Percentiles rank a stretch among this genome's conserved stretches.
Conservation (phyloP, 2,329 filamentous ascomycete genomes). For the Thermothelomyces thermophilus region DNA sequence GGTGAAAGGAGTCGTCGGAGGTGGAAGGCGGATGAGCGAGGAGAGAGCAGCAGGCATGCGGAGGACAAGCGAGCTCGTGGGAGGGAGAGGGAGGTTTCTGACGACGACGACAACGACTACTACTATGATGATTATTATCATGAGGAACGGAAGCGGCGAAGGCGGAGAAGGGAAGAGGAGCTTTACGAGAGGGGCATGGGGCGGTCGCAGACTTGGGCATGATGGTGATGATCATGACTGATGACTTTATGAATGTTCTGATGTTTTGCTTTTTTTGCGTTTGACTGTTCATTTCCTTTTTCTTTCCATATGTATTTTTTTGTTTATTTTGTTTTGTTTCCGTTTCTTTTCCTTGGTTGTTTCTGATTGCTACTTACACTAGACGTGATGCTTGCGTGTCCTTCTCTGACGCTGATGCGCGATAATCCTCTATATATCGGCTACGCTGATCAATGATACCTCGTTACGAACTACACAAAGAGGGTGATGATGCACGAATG, state of each 20-base stretch:
- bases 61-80: neutral
- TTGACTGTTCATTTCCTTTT: neutral
- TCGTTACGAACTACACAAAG: slow-evolving; percentile 1
- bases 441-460: too few relatives aligned
- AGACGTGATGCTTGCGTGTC: slow-evolving; percentile 5
- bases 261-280: slow-evolving; percentile 5
- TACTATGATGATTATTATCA: slow-evolving; percentile 12
- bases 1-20: slow-evolving; percentile 7
- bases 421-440: neutral
- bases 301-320: neutral
- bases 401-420: neutral
- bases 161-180: slow-evolving; percentile 16
- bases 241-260: slow-evolving; percentile 18
- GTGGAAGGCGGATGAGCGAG: slow-evolving; percentile 3
- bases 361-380: slow-evolving; percentile 1
- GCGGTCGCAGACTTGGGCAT: slow-evolving; percentile 8
- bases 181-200: slow-evolving; percentile 2
- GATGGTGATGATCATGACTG: slow-evolving; percentile 10
- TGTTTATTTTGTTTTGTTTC: slow-evolving; percentile 7
- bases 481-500: slow-evolving; percentile 3
- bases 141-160: slow-evolving; percentile 17
- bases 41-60: slow-evolving; percentile 9
- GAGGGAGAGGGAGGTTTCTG: slow-evolving; percentile 7
- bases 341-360: slow-evolving; percentile 2
- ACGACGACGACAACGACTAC: slow-evolving; percentile 12